These are phyloP conservation scores for Talaromyces sp. DNA, from an alignment of 2,329 filamentous ascomycete species.

Conservation along the genomic window DNA sequence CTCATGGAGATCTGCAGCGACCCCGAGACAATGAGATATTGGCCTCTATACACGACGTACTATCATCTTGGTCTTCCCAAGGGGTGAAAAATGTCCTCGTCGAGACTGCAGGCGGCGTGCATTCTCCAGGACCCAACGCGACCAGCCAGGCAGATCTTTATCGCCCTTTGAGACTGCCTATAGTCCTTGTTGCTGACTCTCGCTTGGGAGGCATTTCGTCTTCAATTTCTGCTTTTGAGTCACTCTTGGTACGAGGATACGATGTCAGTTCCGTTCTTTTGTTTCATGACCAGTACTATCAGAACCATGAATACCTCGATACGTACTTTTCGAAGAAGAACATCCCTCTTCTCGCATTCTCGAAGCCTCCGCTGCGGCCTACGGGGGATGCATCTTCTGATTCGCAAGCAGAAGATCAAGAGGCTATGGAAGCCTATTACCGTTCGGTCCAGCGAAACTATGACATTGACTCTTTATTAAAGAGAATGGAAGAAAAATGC, in stretches of 20 bases:
- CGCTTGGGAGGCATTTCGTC: slow-evolving; percentile 75
- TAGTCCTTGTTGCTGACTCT: slow-evolving; percentile 70
- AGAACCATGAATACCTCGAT: slow-evolving; percentile 64
- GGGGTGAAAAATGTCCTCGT: slow-evolving; percentile 61
- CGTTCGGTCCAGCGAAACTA: slow-evolving; percentile 40
- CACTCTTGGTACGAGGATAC: slow-evolving; percentile 71
- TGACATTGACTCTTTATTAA: slow-evolving; percentile 46
- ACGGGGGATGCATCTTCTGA: slow-evolving; percentile 24
- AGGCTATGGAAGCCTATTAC: slow-evolving; percentile 65
- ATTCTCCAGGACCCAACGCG: slow-evolving; percentile 73
- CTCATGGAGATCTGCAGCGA: slow-evolving; percentile 35
- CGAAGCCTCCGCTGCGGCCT: slow-evolving; percentile 54
- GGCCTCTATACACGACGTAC: slow-evolving; percentile 45
- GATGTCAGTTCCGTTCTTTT: slow-evolving; percentile 67
- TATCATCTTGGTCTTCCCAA: slow-evolving; percentile 35
- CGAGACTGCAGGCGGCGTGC: slow-evolving; percentile 78
- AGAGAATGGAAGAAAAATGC: slow-evolving; percentile 54
- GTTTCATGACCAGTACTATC: slow-evolving; percentile 63
- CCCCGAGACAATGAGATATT: slow-evolving; percentile 52
- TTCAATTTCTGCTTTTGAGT: slow-evolving; percentile 77
- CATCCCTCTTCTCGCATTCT: slow-evolving; percentile 56
- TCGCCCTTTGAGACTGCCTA: slow-evolving; percentile 66
- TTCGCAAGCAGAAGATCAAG: slow-evolving; percentile 47
- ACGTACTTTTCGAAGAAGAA: slow-evolving; percentile 62
- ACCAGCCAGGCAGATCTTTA: slow-evolving; percentile 76